phyloP scores from a whole-genome alignment of 768 basidiomycete genomes.

The Boletus sp. region DNA sequence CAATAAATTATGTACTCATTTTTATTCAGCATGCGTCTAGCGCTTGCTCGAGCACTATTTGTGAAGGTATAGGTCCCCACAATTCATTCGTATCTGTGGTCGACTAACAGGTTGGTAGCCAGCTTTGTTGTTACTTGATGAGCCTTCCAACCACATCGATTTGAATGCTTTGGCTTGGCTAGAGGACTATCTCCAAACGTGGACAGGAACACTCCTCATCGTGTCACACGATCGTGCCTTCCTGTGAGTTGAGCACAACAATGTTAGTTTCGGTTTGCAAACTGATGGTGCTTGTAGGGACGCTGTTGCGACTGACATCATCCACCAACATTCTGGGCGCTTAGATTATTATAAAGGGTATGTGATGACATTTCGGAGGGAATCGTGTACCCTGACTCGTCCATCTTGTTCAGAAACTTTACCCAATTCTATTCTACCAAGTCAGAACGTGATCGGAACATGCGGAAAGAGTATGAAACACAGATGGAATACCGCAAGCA shows the following conservation, averaged over 20 bases:
- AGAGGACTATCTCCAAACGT: slow-evolving; percentile 95
- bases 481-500: slow-evolving; percentile 95
- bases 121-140: slow-evolving; percentile 77
- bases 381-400: slow-evolving; percentile 3
- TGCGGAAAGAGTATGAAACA: slow-evolving; percentile 92
- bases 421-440: slow-evolving; percentile 99
- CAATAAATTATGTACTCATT: background rate
- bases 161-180: slow-evolving; percentile 96
- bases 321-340: slow-evolving; percentile 91
- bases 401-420: slow-evolving; percentile 67
- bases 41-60: slow-evolving; percentile 91
- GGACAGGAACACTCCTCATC: slow-evolving; percentile 87
- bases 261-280: background rate
- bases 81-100: background rate
- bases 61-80: slow-evolving; percentile 61
- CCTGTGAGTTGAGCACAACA: slow-evolving; percentile 47
- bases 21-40: slow-evolving; percentile 80
- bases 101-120: slow-evolving; percentile 41
- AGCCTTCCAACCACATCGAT: slow-evolving; percentile 97
- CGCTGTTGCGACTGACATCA: slow-evolving; percentile 95
- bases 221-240: slow-evolving; percentile 99
- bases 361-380: slow-evolving; percentile 3
- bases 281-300: slow-evolving; percentile 47
- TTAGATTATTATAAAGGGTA: slow-evolving; percentile 98
- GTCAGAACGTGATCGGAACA: slow-evolving; percentile 86